Conservation (phyloP, 1,284 basidiomycete genomes). For the Heterobasidion parviporum region DNA sequence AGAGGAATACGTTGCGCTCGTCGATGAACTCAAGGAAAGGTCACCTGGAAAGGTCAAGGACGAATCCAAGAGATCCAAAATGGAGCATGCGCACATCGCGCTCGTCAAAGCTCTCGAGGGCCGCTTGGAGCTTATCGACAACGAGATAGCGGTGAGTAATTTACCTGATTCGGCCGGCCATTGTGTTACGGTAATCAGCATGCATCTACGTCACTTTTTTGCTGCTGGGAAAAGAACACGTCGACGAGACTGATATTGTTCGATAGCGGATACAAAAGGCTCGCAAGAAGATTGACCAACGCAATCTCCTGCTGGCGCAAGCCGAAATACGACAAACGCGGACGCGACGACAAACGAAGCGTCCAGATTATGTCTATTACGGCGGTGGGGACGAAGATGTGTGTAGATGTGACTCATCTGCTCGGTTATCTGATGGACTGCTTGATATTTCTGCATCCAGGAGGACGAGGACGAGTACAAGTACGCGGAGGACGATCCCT, state of each 20-base stretch:
- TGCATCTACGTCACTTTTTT: neutral
- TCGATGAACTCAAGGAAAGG: constrained; percentile 50
- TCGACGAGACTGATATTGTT: constrained; percentile 2
- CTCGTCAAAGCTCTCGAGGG: constrained; percentile 53
- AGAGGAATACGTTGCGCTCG: constrained; percentile 56
- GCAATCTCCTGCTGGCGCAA: constrained; percentile 54
- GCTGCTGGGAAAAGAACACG: too few relatives aligned
- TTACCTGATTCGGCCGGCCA: neutral
- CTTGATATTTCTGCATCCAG: constrained; percentile 16
- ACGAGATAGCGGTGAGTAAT: constrained; percentile 57
- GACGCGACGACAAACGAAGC: constrained; percentile 58
- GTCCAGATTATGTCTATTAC: constrained; percentile 72
- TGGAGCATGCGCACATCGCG: constrained; percentile 49
- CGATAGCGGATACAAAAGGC: constrained; percentile 58
- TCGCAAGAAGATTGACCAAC: constrained; percentile 61
- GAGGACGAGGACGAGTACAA: constrained; percentile 47
- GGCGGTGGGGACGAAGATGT: constrained; percentile 59
- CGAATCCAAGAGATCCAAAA: constrained; percentile 38
- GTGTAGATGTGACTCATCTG: constrained; percentile 8
- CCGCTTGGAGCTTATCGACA: constrained; percentile 56
- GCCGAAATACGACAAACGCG: constrained; percentile 71
- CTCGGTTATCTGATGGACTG: neutral
- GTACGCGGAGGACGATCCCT: constrained; percentile 49
- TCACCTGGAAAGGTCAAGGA: constrained; percentile 40
- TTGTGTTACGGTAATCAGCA: neutral